A percentile compares a stretch with the other conserved stretches of the same genome.
Evolutionary conservation across 2,329 filamentous ascomycete species (phyloP).

Genomic region (Fusarium mexicanum): DNA sequence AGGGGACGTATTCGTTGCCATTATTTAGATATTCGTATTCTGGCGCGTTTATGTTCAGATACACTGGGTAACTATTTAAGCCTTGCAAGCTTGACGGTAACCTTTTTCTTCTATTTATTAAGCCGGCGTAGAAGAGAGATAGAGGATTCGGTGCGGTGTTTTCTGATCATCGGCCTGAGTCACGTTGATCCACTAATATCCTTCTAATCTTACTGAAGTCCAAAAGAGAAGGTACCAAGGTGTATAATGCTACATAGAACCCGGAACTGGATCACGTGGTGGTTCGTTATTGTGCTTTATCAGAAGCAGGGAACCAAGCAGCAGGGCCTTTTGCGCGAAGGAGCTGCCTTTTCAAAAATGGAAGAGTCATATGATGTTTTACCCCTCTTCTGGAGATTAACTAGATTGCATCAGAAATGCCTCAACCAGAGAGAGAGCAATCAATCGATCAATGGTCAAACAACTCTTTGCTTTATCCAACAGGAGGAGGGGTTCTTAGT

Average conservation of each 20-base stretch:
- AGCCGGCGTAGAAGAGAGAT: fast-evolving
- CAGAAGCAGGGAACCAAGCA: neutral
- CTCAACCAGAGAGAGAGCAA: fast-evolving
- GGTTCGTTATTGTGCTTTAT: neutral
- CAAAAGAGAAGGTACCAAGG: neutral
- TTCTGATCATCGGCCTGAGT: neutral
- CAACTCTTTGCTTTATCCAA: neutral
- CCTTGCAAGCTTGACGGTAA: fast-evolving
- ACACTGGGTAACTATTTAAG: neutral
- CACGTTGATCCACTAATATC: neutral
- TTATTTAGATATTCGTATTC: neutral
- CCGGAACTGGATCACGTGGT: neutral
- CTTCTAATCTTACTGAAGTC: neutral
- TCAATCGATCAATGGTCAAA: neutral
- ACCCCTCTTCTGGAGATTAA: neutral
- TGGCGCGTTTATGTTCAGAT: fast-evolving
- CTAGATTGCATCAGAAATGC: neutral
- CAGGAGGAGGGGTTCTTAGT: too few relatives aligned
- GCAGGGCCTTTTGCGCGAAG: neutral
- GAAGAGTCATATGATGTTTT: neutral
- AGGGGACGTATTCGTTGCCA: neutral
- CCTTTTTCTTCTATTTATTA: fast-evolving
- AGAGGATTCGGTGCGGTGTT: fast-evolving
- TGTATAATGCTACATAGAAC: neutral
- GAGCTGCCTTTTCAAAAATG: neutral